Evolutionary conservation across 1,284 basidiomycete species (phyloP), one percentile per base, ranked within the genome.

Genomic region (Ceraceosorus bombacis): DNA sequence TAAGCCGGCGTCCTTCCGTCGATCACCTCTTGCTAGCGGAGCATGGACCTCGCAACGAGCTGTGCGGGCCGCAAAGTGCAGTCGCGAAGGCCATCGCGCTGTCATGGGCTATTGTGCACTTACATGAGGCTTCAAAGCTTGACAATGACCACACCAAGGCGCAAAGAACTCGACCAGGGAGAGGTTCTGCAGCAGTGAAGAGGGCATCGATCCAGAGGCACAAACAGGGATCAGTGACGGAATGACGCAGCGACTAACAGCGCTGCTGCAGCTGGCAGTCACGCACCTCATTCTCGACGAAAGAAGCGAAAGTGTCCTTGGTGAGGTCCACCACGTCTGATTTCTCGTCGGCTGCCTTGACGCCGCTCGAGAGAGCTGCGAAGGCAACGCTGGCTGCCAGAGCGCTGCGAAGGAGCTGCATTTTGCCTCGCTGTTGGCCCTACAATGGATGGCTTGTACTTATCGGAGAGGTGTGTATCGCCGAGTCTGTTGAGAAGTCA

Each of bases 121-220:
- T 54, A 68, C 69, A 37, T 71, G 68, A 54, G 79, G 78, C 27
- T 72, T 72, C 39, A 80, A 72, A 27, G 88, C 87, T 78, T 93
- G 91, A 83, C 90, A 94, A 81, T 77, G 65, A 40, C 77, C 79
- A 39, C 78, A 89, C 89, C 89, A 91, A 61, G 90, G 90, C 43
- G 90, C 90, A 78, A 88, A 94, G 85, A 93, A 96, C 83, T 98
- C 94, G 70, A 97, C 89, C 52, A 98, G 84, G 68, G 93, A 86
- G 65, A 97, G 81, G 49, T 86, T 78, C 75, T 90, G 86, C 49
- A 38, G 64, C 69, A 41, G 78, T 27, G 27, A 27, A 27, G 27
- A 27, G 80, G 9, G 61, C 27, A 43, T 55, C 5, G 40, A 53
- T 17, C n/a, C 38, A 51, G 43, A 55, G 7, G 10, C 40, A 15